Conservation (phyloP, 768 basidiomycete species). For the Naganishia randhawae region DNA sequence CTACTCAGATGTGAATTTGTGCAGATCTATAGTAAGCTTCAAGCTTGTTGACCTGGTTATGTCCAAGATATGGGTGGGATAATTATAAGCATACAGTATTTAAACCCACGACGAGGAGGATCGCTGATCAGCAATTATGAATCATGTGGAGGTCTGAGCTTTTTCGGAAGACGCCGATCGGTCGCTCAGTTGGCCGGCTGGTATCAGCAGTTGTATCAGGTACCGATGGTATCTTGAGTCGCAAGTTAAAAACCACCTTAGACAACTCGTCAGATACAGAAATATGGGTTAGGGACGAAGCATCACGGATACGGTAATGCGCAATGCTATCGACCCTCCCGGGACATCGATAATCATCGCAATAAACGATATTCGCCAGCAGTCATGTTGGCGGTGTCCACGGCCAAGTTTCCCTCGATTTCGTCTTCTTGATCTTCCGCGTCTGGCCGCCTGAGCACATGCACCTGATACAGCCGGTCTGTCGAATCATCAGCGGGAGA, state of each 20-base stretch:
- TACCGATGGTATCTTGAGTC: no score
- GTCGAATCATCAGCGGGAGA: conserved; percentile 4
- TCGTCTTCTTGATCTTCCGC: conserved; percentile 4
- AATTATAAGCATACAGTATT: conserved; percentile 1
- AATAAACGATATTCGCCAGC: conserved; percentile 13
- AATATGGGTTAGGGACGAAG: no score
- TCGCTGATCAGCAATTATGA: conserved; percentile 21
- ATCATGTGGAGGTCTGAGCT: conserved; percentile 21
- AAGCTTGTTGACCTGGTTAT: no score
- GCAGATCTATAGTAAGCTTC: no score
- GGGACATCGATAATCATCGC: not conserved
- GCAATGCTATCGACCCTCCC: no score
- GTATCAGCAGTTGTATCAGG: not conserved
- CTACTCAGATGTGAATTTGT: no score
- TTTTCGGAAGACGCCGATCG: conserved; percentile 19
- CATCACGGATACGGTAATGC: no score
- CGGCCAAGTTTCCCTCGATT: conserved; percentile 8
- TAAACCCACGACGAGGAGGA: not conserved
- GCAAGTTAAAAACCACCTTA: no score
- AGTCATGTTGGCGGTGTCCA: not conserved
- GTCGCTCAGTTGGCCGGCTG: not conserved
- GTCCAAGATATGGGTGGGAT: not conserved
- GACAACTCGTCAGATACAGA: no score
- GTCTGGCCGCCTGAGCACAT: conserved; percentile 5
- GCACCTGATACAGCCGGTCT: conserved; percentile 6